Conservation (phyloP, 495 filamentous ascomycete species). For the Penicillium pulvis region DNA sequence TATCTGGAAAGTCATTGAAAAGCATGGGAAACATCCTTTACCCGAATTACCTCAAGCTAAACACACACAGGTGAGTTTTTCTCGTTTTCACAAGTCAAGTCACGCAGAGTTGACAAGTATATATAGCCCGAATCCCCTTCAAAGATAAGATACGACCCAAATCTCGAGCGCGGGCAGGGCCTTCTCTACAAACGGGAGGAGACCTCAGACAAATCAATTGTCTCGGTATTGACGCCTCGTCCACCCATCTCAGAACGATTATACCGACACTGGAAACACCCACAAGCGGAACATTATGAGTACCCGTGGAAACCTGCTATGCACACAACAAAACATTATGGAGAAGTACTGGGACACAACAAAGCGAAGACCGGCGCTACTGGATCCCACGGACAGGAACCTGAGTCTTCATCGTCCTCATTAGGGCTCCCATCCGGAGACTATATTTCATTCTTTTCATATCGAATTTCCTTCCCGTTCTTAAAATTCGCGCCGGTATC, state of each 20-base stretch:
- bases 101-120: not conserved
- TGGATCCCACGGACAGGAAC: not conserved
- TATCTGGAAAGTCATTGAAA: constrained; percentile 16
- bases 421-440: constrained; percentile 11
- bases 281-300: not conserved
- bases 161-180: not conserved
- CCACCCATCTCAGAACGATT: constrained; percentile 5
- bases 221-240: constrained; percentile 17
- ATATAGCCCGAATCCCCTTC: not conserved
- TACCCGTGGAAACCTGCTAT: not conserved
- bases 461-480: constrained; percentile 19
- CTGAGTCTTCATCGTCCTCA: constrained; percentile 2
- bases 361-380: not conserved
- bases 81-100: not conserved
- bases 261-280: constrained; percentile 7
- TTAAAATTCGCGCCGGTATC: constrained; percentile 14
- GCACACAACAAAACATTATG: constrained; percentile 11
- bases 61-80: not conserved
- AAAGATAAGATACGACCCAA: not conserved
- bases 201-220: not conserved
- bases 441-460: constrained; percentile 19
- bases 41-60: not conserved
- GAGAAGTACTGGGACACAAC: constrained; percentile 15
- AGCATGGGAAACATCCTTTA: not conserved
- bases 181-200: not conserved